These are phyloP conservation scores for Neurospora pannonica DNA, from an alignment of 495 filamentous ascomycete species.

Conservation along the genomic window DNA sequence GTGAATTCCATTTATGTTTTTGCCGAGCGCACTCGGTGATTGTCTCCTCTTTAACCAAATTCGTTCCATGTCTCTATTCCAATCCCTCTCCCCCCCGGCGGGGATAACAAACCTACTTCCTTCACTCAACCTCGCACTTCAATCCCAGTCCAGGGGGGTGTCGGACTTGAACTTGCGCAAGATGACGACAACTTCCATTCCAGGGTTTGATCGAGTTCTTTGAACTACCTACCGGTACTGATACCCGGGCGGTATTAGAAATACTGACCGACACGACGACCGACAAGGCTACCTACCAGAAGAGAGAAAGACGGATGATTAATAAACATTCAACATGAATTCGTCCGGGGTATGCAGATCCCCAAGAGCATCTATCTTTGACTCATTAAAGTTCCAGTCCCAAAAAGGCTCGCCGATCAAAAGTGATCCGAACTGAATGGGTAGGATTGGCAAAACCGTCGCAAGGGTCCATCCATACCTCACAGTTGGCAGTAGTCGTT, in stretches of 20 bases:
- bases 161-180: background rate
- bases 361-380: background rate
- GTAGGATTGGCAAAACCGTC: background rate
- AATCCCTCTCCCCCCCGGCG: background rate
- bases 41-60: background rate
- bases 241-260: background rate
- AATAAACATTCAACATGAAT: background rate
- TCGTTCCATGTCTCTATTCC: background rate
- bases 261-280: background rate
- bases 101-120: background rate
- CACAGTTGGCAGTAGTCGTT: too few relatives aligned
- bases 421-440: background rate
- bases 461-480: background rate
- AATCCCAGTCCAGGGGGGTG: background rate
- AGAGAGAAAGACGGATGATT: background rate
- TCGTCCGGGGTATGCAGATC: background rate
- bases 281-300: background rate
- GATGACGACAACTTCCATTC: background rate
- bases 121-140: background rate
- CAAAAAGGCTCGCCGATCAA: background rate
- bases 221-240: background rate
- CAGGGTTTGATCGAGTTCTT: background rate
- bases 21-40: background rate
- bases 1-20: background rate
- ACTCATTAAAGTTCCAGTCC: background rate